Conservation (phyloP, 148 eudicot species). For the Fagopyrum esculentum region DNA sequence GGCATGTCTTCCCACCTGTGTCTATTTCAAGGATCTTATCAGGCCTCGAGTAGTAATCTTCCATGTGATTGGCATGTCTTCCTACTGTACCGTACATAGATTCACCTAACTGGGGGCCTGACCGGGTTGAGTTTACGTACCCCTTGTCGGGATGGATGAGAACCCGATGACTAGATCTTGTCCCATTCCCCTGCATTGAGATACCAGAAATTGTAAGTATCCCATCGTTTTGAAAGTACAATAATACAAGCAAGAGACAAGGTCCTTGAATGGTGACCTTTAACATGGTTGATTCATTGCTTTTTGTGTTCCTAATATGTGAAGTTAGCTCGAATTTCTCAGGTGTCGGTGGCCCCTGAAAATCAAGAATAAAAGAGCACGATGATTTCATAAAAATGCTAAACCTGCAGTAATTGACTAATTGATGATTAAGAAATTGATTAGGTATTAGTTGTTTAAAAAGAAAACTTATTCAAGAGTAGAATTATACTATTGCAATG, state of each 20-base stretch:
- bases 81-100: constrained; percentile 22
- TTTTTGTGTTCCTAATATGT: constrained; percentile 32
- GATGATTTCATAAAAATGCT: not conserved
- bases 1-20: constrained; percentile 27
- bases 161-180: constrained; percentile 31
- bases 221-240: not conserved
- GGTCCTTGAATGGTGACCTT: constrained; percentile 28
- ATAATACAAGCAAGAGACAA: not conserved
- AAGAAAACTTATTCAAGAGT: not conserved
- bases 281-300: constrained; percentile 30
- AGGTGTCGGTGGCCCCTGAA: constrained; percentile 79
- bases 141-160: constrained; percentile 23
- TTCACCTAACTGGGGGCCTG: constrained; percentile 30
- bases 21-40: constrained; percentile 65
- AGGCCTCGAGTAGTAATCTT: constrained; percentile 1
- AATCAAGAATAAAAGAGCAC: not conserved
- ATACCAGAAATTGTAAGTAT: too few species aligned
- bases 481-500: not conserved
- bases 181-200: constrained; percentile 43
- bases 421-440: not conserved
- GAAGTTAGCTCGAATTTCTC: constrained; percentile 60
- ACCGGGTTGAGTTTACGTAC: constrained; percentile 28
- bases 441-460: not conserved
- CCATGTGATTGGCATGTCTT: constrained; percentile 11
- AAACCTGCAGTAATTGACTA: not conserved